Base-by-base conservation (phyloP, 2,329 filamentous ascomycete genomes). In the Fusarium sp. region DNA sequence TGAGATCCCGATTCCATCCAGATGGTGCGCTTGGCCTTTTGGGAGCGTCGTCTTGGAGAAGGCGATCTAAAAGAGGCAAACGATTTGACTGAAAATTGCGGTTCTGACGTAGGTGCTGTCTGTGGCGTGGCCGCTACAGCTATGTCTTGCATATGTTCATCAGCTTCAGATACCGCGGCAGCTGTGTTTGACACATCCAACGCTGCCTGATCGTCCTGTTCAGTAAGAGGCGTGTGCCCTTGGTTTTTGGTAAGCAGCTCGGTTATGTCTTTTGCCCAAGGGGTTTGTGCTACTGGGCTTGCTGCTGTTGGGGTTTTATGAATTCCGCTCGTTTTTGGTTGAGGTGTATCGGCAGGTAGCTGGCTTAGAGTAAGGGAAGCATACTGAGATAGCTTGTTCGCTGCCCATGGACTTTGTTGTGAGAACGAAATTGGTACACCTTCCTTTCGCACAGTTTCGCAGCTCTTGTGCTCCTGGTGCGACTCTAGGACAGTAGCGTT, bases 21-120 rank as follows among this genome's bases (percentile, higher is more conserved):
- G 19, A 64, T 67, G n/a, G 40, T 49, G 36, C 34, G 46, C 13
- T 50, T 62, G 7, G 35, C 50, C 58, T 54, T 40, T 25, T 58
- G 63, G 26, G 67, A 59, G 12, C 61, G 64, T n/a, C 66, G 74
- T 36, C 78, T 75, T 1, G 83, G 80, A 0, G 82, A 83, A 1
- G 81, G 79, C 1, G 81, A 81, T 67, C 83, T 79, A 67, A 85
- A 85, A 2, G 79, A 78, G 1, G 81, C 77, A 67, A 86, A 85
- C 1, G 82, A 78, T 59, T 81, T 83, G 64, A 84, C 76, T 0
- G 79, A 80, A 28, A 84, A 75, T 5, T 78, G 78, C 12, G 80
- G 77, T 45, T 84, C 80, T 6, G 82, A 79, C 1, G 80, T 82
- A 2, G 75, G 73, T 29, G 76, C 28, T 6, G 53, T 46, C 15